Evolutionary conservation across 495 filamentous ascomycete species (phyloP), one percentile per base, ranked within the genome.

Genomic region (Hypoxylon intermedium): DNA sequence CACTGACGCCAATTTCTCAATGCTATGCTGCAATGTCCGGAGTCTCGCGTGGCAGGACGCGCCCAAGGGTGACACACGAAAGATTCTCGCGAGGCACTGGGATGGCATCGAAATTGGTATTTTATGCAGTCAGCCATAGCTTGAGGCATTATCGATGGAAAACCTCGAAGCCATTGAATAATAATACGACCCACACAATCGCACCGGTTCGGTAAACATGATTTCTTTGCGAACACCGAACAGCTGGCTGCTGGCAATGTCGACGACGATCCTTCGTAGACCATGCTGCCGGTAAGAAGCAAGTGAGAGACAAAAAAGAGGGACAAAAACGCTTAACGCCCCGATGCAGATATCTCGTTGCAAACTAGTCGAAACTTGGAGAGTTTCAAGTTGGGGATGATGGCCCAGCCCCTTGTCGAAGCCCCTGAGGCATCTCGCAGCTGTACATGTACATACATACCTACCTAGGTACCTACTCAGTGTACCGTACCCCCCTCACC

Each of bases 321-420:
- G n/a, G n/a, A 51, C 45, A 59, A 48, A 58, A 60, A 28, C 44
- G 51, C 61, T 56, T 36, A 38, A 59, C 44, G 45, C 44, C 44
- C 36, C 59, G 50, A 55, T 52, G 51, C 36, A 54, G 50, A 23
- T 46, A 46, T 62, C 67, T 55, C 45, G 60, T 56, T 55, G n/a
- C 60, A 36, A 38, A 55, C 58, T 69, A 61, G 65, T 65, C 66
- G 68, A 71, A 71, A 71, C 68, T 60, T 62, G 49, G 56, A 58
- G 55, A 46, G 68, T 71, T 71, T 71, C 68, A 71, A 47, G 58
- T 68, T 65, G 65, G 56, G 60, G 67, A 70, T 70, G 58, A 49
- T 61, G 40, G 45, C 38, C 59, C 47, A 23, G 31, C 37, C 53
- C 65, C 65, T 55, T 67, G 62, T 59, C 40, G 37, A 53, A 21